Conservation (phyloP, 192 early-diverging fungal genomes). For the Coemansia aciculifera region DNA sequence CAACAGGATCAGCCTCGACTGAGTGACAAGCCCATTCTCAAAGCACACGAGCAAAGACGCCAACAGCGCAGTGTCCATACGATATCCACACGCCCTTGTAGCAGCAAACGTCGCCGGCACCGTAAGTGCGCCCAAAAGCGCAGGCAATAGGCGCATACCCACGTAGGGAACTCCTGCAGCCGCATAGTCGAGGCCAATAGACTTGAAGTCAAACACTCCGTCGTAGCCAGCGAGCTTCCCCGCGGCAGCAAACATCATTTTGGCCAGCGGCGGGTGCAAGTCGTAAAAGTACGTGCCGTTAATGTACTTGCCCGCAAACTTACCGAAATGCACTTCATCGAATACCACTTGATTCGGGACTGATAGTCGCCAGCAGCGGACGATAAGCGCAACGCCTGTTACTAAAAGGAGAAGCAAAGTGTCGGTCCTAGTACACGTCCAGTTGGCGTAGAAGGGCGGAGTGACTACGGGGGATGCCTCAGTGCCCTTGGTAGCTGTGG, state of each 20-base stretch:
- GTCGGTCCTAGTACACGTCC: conserved; percentile 28
- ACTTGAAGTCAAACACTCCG: conserved; percentile 92
- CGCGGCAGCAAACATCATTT: conserved; percentile 81
- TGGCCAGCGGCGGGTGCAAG: conserved; percentile 94
- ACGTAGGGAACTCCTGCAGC: conserved; percentile 90
- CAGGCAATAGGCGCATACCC: conserved; percentile 81
- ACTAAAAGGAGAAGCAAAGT: conserved; percentile 10
- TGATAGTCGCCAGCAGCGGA: conserved; percentile 39
- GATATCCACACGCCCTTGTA: conserved; percentile 76
- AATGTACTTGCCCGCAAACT: conserved; percentile 90
- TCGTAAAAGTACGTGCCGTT: conserved; percentile 90
- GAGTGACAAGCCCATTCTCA: conserved; percentile 90
- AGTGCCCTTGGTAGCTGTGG: not conserved
- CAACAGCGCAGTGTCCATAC: conserved; percentile 66
- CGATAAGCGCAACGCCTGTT: conserved; percentile 26
- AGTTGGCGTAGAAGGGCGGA: conserved; percentile 24
- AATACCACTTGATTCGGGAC: conserved; percentile 61
- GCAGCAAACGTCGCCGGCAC: conserved; percentile 83
- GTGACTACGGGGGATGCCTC: not conserved
- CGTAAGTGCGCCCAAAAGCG: conserved; percentile 76
- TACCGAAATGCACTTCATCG: conserved; percentile 99
- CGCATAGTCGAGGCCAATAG: conserved; percentile 90
- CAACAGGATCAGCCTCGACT: conserved; percentile 90
- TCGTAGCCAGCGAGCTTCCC: conserved; percentile 87
- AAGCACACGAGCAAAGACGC: conserved; percentile 82